These are phyloP conservation scores for Pigoraptor vietnamica DNA, from an alignment of 78 protist genomes.

Conservation along the genomic window DNA sequence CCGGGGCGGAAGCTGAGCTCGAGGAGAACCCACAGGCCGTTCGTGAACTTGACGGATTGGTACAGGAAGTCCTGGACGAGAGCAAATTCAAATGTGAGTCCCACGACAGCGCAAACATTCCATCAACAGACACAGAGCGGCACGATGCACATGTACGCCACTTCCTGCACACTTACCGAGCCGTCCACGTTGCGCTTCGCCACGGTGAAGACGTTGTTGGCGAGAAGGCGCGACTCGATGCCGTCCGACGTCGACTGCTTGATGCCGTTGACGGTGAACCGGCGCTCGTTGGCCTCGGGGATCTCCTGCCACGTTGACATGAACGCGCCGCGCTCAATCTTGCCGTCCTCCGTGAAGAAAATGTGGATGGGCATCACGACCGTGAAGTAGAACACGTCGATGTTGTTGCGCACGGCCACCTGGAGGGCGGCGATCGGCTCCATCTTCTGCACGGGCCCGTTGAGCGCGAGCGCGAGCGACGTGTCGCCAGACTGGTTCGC, in stretches of 20 bases:
- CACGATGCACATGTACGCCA: not conserved
- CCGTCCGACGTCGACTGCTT: not conserved
- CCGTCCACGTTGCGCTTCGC: constrained; percentile 10
- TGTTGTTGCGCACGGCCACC: constrained; percentile 61
- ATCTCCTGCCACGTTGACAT: not conserved
- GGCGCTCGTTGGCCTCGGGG: constrained; percentile 6
- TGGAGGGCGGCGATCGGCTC: constrained; percentile 29
- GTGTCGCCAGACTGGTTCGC: constrained; percentile 5
- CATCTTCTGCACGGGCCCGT: constrained; percentile 1
- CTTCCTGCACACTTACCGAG: not conserved
- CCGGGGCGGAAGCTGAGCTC: not conserved
- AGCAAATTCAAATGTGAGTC: not conserved
- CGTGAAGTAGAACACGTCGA: constrained; percentile 44
- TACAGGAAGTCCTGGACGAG: not conserved
- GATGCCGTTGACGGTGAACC: not conserved
- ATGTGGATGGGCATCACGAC: not conserved
- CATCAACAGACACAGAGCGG: not conserved
- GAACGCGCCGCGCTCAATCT: not conserved
- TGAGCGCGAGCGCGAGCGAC: constrained; percentile 25
- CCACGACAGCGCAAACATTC: not conserved
- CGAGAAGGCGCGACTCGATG: not conserved
- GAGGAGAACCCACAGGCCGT: constrained; percentile 10
- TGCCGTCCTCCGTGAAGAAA: constrained; percentile 24
- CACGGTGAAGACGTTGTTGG: constrained; percentile 18
- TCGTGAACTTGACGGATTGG: constrained; percentile 7